phyloP scores from a whole-genome alignment of 495 filamentous ascomycete genomes.

The Penicillium flavigenum region DNA sequence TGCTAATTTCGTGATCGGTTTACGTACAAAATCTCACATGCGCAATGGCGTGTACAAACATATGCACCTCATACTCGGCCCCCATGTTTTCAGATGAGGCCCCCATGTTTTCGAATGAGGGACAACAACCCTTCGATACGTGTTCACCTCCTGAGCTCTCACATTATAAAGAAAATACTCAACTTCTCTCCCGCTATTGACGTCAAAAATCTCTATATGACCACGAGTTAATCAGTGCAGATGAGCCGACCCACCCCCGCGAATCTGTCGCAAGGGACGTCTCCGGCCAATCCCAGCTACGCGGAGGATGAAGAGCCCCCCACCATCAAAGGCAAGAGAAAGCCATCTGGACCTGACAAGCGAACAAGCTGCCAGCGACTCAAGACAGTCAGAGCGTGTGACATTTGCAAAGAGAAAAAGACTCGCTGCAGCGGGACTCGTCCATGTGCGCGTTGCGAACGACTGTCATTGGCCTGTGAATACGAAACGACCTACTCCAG shows the following conservation, averaged over 20 bases:
- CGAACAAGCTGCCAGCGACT: slow-evolving; percentile 1
- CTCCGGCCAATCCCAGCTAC: slow-evolving; percentile 1
- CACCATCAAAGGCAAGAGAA: neutral
- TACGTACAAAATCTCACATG: no score
- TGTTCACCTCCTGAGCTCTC: no score
- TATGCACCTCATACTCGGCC: no score
- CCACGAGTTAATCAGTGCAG: neutral
- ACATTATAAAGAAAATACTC: no score
- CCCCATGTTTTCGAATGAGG: no score
- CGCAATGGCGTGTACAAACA: no score
- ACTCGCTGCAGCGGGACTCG: slow-evolving; percentile 5
- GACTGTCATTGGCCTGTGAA: slow-evolving; percentile 4
- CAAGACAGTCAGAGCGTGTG: slow-evolving; percentile 1
- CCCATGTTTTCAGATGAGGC: no score
- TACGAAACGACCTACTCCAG: slow-evolving; percentile 4
- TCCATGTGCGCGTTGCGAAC: slow-evolving; percentile 4
- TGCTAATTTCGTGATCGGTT: no score
- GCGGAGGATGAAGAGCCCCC: neutral
- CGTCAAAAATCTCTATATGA: neutral
- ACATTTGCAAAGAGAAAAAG: slow-evolving; percentile 6
- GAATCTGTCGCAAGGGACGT: neutral
- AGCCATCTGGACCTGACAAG: neutral
- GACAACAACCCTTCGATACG: no score
- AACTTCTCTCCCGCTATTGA: no score
- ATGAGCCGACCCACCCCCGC: slow-evolving; percentile 3